Evolutionary conservation across 1,284 basidiomycete genomes (phyloP).

Genomic region (Lentinula novae-zelandiae): DNA sequence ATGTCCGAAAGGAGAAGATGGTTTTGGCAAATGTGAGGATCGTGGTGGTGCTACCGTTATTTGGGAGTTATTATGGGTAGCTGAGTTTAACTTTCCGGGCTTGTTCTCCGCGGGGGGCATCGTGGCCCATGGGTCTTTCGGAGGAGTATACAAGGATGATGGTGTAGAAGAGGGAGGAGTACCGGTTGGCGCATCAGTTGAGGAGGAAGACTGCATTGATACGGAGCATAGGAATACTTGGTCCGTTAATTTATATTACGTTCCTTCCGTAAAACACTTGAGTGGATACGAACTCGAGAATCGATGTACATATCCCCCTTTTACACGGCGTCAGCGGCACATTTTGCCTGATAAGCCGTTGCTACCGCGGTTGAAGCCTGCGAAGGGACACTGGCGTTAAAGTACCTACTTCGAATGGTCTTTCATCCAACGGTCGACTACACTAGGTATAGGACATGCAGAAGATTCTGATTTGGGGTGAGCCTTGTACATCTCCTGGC

Average conservation of each 20-base stretch:
- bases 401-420: constrained; percentile 34
- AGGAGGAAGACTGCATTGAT: background rate
- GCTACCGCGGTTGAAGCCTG: no score
- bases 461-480: constrained; percentile 46
- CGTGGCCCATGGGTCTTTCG: background rate
- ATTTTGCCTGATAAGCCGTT: no score
- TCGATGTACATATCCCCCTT: no score
- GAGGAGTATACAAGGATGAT: background rate
- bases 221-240: background rate
- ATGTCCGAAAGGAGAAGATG: background rate
- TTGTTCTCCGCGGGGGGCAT: background rate
- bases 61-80: no score
- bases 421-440: constrained; percentile 59
- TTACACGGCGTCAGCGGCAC: no score
- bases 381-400: no score
- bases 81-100: background rate
- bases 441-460: constrained; percentile 55
- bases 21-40: background rate
- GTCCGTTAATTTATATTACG: background rate
- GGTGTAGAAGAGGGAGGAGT: background rate
- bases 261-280: background rate
- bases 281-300: background rate
- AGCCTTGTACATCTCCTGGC: constrained; percentile 48
- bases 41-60: background rate
- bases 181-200: background rate